These are phyloP conservation scores for Botrytis elliptica DNA, from an alignment of 2,329 filamentous ascomycete genomes.

Conservation along the genomic window DNA sequence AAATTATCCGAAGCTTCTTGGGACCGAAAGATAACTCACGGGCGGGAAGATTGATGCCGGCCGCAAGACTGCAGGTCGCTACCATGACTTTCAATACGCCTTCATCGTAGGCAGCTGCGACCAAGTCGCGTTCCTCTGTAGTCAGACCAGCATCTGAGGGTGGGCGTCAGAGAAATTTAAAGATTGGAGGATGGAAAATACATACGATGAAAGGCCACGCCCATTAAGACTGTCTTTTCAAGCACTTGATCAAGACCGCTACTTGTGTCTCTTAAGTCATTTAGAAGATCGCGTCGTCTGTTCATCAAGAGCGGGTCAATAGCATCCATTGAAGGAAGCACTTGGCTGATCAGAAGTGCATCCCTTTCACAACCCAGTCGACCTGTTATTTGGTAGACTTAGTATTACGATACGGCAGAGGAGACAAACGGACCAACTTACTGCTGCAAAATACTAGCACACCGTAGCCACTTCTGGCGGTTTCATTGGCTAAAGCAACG, in stretches of 20 bases:
- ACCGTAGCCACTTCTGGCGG: conserved; percentile 65
- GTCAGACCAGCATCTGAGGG: conserved; percentile 61
- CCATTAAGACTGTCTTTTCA: conserved; percentile 61
- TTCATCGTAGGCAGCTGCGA: conserved; percentile 68
- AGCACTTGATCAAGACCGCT: conserved; percentile 66
- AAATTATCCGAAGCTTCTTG: background rate
- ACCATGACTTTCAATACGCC: conserved; percentile 69
- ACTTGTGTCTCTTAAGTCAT: conserved; percentile 62
- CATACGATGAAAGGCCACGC: conserved; percentile 73
- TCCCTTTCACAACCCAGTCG: conserved; percentile 65
- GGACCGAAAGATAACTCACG: conserved; percentile 39
- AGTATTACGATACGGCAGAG: background rate
- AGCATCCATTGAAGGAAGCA: conserved; percentile 52
- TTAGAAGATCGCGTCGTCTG: conserved; percentile 61
- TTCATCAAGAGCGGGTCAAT: conserved; percentile 52
- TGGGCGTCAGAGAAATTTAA: background rate
- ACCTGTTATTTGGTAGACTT: background rate
- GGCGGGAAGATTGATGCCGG: conserved; percentile 75
- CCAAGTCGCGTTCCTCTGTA: conserved; percentile 70
- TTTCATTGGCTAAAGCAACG: conserved; percentile 67
- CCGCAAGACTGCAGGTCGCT: conserved; percentile 77
- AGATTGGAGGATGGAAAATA: conserved; percentile 23
- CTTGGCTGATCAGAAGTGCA: conserved; percentile 65
- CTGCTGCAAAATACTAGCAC: conserved; percentile 73
- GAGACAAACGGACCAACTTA: conserved; percentile 14